These are phyloP conservation scores for Castanea sativa DNA, from an alignment of 306 rosid species.

Conservation along the genomic window DNA sequence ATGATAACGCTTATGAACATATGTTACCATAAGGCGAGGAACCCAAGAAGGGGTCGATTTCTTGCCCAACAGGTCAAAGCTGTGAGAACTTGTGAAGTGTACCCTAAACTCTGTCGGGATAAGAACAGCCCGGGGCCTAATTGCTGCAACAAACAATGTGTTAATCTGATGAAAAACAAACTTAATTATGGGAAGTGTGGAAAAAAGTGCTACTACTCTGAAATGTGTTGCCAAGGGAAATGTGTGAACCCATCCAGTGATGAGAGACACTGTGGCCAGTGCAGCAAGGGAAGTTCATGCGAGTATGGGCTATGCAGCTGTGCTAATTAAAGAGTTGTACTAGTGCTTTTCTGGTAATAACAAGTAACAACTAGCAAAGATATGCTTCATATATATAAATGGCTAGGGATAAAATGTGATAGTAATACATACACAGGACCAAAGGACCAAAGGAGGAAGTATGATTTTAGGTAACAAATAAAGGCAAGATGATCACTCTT, in stretches of 20 bases:
- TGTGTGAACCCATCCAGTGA: constrained; percentile 42
- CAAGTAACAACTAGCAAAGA: neutral
- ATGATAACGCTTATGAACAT: neutral
- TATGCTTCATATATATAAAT: too few species aligned
- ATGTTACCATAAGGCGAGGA: neutral
- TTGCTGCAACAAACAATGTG: constrained; percentile 57
- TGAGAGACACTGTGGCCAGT: neutral
- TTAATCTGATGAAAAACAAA: constrained; percentile 30
- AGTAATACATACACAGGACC: too few species aligned
- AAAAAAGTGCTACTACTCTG: constrained; percentile 46
- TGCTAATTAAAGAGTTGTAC: constrained; percentile 24
- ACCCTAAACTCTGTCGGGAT: constrained; percentile 33
- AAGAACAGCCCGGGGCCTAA: constrained; percentile 42
- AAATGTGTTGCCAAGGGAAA: constrained; percentile 54
- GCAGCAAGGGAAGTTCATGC: constrained; percentile 37
- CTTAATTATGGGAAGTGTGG: constrained; percentile 63
- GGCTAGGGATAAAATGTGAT: too few species aligned
- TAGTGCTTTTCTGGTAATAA: neutral
- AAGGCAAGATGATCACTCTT: too few species aligned
- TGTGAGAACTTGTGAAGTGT: constrained; percentile 35
- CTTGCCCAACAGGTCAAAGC: constrained; percentile 22
- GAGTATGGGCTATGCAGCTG: constrained; percentile 61
- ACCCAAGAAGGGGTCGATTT: constrained; percentile 27
- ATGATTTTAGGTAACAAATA: too few species aligned
- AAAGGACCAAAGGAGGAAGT: too few species aligned